Conservation (phyloP, 1,284 basidiomycete species). For the Ustilago xerochloae region DNA sequence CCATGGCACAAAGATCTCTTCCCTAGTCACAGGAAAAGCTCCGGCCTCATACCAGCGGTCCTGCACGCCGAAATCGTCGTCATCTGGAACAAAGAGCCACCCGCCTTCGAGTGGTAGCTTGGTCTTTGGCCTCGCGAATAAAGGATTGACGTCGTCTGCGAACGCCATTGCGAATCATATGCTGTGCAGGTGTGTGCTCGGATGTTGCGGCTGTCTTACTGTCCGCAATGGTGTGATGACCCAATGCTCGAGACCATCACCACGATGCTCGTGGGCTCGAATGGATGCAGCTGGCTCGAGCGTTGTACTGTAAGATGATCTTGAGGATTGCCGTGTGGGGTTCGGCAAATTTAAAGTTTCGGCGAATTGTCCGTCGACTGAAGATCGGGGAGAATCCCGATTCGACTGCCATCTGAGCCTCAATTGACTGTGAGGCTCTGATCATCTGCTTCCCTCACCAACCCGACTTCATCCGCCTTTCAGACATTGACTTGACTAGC, state of each 20-base stretch:
- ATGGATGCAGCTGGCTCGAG: slow-evolving; percentile 8
- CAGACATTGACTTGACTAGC: no score
- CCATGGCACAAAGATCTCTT: slow-evolving; percentile 42
- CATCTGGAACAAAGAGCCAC: slow-evolving; percentile 38
- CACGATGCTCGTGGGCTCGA: no score
- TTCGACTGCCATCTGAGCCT: no score
- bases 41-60: slow-evolving; percentile 23
- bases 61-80: slow-evolving; percentile 27
- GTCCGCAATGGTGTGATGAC: no score
- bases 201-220: no score
- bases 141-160: background rate
- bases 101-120: slow-evolving; percentile 7
- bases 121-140: slow-evolving; percentile 1
- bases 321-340: background rate
- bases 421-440: no score
- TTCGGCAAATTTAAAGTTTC: background rate
- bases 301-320: background rate
- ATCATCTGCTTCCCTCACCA: no score
- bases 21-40: background rate
- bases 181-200: no score
- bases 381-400: background rate
- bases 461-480: no score
- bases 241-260: no score
- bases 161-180: no score
- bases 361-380: slow-evolving; percentile 1